Conservation (phyloP, 2,329 filamentous ascomycete genomes). For the Torrubiellomyces zombiae region DNA sequence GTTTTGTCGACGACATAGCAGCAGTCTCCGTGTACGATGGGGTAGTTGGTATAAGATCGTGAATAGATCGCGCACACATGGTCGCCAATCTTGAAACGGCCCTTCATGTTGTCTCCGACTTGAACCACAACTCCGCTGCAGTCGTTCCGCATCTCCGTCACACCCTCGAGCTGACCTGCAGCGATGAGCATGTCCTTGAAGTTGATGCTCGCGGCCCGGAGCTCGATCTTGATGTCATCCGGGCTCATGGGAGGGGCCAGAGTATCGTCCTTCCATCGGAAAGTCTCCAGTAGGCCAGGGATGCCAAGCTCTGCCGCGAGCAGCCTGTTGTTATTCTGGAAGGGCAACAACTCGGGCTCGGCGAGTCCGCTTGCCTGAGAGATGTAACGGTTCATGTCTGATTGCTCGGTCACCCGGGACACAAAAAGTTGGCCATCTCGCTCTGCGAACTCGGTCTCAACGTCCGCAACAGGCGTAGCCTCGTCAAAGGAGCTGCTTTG, state of each 20-base stretch:
- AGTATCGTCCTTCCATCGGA: constrained; percentile 7
- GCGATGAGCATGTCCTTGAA: constrained; percentile 20
- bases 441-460: constrained; percentile 6
- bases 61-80: constrained; percentile 7
- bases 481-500: no score
- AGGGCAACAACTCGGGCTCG: constrained; percentile 1
- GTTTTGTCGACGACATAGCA: constrained; percentile 4
- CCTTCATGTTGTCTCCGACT: constrained; percentile 12
- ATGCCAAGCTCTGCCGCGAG: constrained; percentile 5
- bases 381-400: constrained; percentile 3
- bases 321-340: constrained; percentile 3
- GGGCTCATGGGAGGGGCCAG: constrained; percentile 4
- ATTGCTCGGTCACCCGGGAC: constrained; percentile 4
- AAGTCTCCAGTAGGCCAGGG: constrained; percentile 7
- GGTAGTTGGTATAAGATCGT: constrained; percentile 5
- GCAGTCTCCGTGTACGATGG: constrained; percentile 5
- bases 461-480: constrained; percentile 2
- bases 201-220: constrained; percentile 13
- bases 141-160: constrained; percentile 15
- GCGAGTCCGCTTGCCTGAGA: constrained; percentile 1
- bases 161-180: constrained; percentile 14
- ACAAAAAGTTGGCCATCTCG: constrained; percentile 6
- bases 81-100: constrained; percentile 11
- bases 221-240: constrained; percentile 4
- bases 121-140: constrained; percentile 14